A percentile compares a stretch with the other conserved stretches of the same genome.
Evolutionary conservation across 768 basidiomycete genomes (phyloP).

Genomic region (Mycena amicta): DNA sequence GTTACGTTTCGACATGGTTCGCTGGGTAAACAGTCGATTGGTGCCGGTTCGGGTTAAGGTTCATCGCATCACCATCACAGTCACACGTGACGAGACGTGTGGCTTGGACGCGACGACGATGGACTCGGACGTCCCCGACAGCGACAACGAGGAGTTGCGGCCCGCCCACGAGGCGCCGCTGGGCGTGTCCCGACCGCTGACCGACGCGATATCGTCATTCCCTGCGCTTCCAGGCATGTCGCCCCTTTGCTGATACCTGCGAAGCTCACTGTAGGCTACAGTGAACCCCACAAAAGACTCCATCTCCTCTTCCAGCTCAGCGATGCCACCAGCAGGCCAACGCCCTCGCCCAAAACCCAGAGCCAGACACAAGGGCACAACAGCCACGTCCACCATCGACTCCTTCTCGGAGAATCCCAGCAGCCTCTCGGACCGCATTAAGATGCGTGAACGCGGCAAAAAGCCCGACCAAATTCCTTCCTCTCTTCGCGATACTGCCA

Average conservation of each 20-base stretch:
- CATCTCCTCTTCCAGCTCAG: constrained; percentile 14
- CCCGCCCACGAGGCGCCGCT: not conserved
- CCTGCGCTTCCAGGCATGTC: constrained; percentile 10
- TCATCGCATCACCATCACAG: not conserved
- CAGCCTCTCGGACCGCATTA: constrained; percentile 20
- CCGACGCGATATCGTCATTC: constrained; percentile 19
- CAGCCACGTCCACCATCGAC: constrained; percentile 10
- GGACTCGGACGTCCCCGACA: constrained; percentile 14
- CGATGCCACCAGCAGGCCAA: not conserved
- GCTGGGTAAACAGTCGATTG: not conserved
- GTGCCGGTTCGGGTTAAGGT: not conserved
- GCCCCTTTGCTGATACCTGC: not conserved
- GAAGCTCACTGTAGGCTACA: not conserved
- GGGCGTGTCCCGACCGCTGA: not conserved
- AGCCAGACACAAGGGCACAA: not conserved
- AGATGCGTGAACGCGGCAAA: constrained; percentile 6
- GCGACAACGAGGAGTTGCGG: constrained; percentile 8
- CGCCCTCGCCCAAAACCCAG: constrained; percentile 13
- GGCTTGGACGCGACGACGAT: not conserved
- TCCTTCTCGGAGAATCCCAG: constrained; percentile 9
- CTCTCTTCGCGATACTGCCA: not conserved
- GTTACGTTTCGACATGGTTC: not conserved
- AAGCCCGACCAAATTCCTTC: not conserved
- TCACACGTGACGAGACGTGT: not conserved
- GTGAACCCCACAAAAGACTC: constrained; percentile 14